Conservation (phyloP, 2,329 filamentous ascomycete genomes). For the Alternaria gaisen region DNA sequence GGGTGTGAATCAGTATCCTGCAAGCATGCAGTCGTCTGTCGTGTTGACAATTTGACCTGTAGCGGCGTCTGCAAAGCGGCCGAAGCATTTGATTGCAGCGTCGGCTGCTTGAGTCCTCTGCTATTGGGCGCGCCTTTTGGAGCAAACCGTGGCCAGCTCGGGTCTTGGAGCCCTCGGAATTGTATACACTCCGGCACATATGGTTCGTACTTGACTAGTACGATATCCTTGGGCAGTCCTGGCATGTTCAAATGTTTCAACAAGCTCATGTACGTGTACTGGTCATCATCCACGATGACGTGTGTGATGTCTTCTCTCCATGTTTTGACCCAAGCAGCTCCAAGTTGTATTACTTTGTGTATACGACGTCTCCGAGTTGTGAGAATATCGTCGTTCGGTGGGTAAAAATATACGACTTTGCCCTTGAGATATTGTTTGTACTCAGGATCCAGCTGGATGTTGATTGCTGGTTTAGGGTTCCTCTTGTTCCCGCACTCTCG, state of each 20-base stretch:
- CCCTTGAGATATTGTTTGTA: conserved; percentile 44
- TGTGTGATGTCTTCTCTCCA: conserved; percentile 72
- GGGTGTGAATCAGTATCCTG: conserved; percentile 50
- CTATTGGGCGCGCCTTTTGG: conserved; percentile 60
- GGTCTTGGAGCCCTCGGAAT: conserved; percentile 57
- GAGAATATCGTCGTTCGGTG: conserved; percentile 74
- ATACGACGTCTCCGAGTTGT: conserved; percentile 75
- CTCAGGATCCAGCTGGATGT: conserved; percentile 46
- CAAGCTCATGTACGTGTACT: conserved; percentile 70
- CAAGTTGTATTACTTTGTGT: conserved; percentile 69
- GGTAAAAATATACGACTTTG: conserved; percentile 70
- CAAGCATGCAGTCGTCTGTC: conserved; percentile 50
- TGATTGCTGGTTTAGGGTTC: conserved; percentile 38
- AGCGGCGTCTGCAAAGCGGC: conserved; percentile 52
- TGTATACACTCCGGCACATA: conserved; percentile 57
- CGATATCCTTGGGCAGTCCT: conserved; percentile 40
- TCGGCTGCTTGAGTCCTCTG: not conserved
- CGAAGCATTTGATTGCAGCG: conserved; percentile 11
- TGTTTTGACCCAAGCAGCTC: conserved; percentile 73
- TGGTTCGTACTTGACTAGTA: conserved; percentile 59
- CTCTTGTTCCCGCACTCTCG: conserved; percentile 42
- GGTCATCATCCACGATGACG: conserved; percentile 76
- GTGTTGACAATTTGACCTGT: conserved; percentile 59
- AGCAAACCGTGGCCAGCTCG: conserved; percentile 66
- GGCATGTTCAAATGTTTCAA: conserved; percentile 61